Percentiles rank a stretch among this genome's conserved stretches.
Evolutionary conservation across 2,329 filamentous ascomycete species (phyloP).

Genomic region (Rachicladosporium sp.): DNA sequence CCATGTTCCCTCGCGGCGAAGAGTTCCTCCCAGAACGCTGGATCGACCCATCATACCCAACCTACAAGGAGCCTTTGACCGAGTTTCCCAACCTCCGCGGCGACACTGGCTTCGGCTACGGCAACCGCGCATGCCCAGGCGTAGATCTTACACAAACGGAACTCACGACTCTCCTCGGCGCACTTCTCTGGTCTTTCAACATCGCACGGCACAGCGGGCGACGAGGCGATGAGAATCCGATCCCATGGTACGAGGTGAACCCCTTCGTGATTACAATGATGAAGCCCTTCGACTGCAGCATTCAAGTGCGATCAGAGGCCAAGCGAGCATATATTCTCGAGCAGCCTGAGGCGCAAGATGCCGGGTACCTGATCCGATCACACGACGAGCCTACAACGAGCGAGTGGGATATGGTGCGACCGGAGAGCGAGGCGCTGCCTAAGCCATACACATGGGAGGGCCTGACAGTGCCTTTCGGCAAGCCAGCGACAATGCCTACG

Average conservation of each 20-base stretch:
- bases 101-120: conserved; percentile 23
- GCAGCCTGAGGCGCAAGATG: conserved; percentile 10
- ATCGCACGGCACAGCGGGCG: conserved; percentile 17
- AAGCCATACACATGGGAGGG: conserved; percentile 4
- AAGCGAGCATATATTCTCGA: conserved; percentile 20
- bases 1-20: conserved; percentile 18
- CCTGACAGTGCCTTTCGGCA: conserved; percentile 4
- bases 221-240: conserved; percentile 12
- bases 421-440: conserved; percentile 3
- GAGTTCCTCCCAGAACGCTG: conserved; percentile 24
- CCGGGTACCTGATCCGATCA: conserved; percentile 15
- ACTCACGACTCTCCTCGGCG: conserved; percentile 20
- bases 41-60: conserved; percentile 22
- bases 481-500: conserved; percentile 4
- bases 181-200: conserved; percentile 20
- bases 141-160: conserved; percentile 21
- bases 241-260: conserved; percentile 23
- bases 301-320: conserved; percentile 18
- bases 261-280: conserved; percentile 25
- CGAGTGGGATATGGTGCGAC: conserved; percentile 7
- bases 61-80: conserved; percentile 24
- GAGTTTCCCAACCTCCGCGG: conserved; percentile 24
- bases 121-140: conserved; percentile 23
- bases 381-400: conserved; percentile 7
- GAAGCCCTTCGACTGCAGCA: conserved; percentile 20